Evolutionary conservation across 495 filamentous ascomycete species (phyloP).

Genomic region (Penicillium herquei): DNA sequence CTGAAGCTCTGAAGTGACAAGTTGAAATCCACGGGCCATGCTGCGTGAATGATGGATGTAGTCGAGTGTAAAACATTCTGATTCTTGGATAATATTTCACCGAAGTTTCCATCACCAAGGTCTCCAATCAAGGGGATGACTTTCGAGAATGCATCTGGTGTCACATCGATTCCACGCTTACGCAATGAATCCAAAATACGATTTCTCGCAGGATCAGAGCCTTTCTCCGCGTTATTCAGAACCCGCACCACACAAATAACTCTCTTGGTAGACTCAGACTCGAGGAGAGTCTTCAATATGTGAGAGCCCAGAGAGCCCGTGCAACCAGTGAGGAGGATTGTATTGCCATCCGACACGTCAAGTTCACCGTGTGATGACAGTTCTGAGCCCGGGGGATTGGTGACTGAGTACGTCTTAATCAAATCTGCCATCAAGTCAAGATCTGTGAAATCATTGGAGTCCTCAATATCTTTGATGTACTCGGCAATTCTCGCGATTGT

Average conservation of each 20-base stretch:
- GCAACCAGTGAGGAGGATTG: background rate
- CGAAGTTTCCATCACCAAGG: background rate
- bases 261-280: background rate
- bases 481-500: background rate
- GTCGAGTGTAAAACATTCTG: background rate
- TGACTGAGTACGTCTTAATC: background rate
- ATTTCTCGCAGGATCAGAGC: background rate
- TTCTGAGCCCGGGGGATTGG: background rate
- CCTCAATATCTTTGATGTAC: background rate
- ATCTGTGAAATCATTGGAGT: background rate
- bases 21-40: background rate
- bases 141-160: background rate
- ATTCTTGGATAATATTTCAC: background rate
- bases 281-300: background rate
- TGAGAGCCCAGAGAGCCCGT: background rate
- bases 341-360: background rate
- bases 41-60: background rate
- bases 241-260: background rate
- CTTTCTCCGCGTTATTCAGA: background rate
- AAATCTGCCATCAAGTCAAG: background rate
- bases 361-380: background rate
- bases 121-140: background rate
- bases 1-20: background rate
- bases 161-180: background rate
- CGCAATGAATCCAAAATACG: background rate